These are phyloP conservation scores for Hypoxylon sp. DNA, from an alignment of 2,329 filamentous ascomycete species.

Conservation along the genomic window DNA sequence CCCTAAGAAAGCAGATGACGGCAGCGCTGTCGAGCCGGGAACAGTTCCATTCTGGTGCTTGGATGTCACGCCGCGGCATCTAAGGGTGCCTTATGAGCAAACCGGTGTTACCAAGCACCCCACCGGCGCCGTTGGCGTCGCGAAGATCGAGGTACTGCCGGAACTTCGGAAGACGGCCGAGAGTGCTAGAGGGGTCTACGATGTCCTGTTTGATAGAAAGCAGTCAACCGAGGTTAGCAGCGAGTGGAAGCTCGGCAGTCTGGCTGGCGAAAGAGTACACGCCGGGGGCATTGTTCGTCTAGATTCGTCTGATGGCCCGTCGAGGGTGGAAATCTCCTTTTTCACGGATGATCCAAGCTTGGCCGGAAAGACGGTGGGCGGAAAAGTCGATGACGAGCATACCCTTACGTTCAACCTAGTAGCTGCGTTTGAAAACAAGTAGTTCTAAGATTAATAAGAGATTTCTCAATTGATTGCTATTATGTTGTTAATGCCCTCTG, in stretches of 20 bases:
- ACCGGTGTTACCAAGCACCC: slow-evolving; percentile 62
- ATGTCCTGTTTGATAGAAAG: slow-evolving; percentile 41
- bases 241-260: slow-evolving; percentile 26
- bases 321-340: slow-evolving; percentile 26
- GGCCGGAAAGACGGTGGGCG: slow-evolving; percentile 32
- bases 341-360: slow-evolving; percentile 34
- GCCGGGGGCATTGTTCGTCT: slow-evolving; percentile 20
- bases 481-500: not conserved
- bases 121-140: slow-evolving; percentile 66
- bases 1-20: slow-evolving; percentile 25
- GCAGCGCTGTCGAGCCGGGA: slow-evolving; percentile 59
- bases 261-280: slow-evolving; percentile 32
- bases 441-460: not conserved
- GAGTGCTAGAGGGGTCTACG: slow-evolving; percentile 51
- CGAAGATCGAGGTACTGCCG: slow-evolving; percentile 59
- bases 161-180: slow-evolving; percentile 29
- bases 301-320: not conserved
- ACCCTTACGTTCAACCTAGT: slow-evolving; percentile 32
- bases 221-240: not conserved
- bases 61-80: slow-evolving; percentile 70
- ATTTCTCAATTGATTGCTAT: not conserved
- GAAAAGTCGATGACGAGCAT: slow-evolving; percentile 31
- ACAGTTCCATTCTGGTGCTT: slow-evolving; percentile 76
- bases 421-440: slow-evolving; percentile 14
- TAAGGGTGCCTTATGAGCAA: slow-evolving; percentile 66